Evolutionary conservation across 2,329 filamentous ascomycete genomes (phyloP).

Genomic region (Aureobasidium leucospermi): DNA sequence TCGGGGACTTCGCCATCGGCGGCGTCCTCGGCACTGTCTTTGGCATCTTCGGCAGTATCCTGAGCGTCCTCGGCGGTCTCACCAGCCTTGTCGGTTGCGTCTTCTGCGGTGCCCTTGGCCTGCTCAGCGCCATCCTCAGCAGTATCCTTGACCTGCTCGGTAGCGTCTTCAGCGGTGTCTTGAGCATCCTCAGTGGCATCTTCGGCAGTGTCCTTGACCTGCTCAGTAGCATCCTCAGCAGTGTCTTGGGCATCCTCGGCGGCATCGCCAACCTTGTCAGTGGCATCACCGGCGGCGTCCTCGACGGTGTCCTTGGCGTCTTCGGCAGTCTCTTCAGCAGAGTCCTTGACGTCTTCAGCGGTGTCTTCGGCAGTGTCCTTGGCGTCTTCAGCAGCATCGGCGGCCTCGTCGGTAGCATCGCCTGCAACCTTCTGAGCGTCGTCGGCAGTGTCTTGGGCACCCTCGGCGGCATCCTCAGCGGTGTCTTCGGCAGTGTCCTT

Average conservation of each 20-base stretch:
- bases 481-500: constrained; percentile 31
- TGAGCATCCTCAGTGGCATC: constrained; percentile 27
- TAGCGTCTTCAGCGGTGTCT: constrained; percentile 25
- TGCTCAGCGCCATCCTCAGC: constrained; percentile 20
- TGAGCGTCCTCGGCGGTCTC: constrained; percentile 30
- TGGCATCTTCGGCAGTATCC: constrained; percentile 26
- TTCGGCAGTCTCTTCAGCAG: constrained; percentile 21
- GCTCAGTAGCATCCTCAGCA: constrained; percentile 26
- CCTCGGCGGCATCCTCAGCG: constrained; percentile 26
- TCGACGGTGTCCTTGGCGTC: constrained; percentile 27
- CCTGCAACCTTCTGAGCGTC: constrained; percentile 28
- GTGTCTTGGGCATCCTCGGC: constrained; percentile 23
- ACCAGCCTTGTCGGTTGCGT: constrained; percentile 20
- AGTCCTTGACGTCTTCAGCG: constrained; percentile 24
- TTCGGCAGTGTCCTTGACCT: constrained; percentile 26
- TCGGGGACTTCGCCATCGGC: constrained; percentile 28
- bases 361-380: constrained; percentile 28
- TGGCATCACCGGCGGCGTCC: constrained; percentile 19
- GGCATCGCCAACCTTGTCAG: constrained; percentile 19
- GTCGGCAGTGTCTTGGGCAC: constrained; percentile 28
- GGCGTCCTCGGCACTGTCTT: constrained; percentile 28
- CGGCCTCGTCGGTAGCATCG: constrained; percentile 29
- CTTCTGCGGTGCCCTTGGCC: constrained; percentile 26
- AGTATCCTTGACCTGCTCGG: constrained; percentile 20
- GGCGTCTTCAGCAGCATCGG: constrained; percentile 27